Evolutionary conservation across 2,329 filamentous ascomycete species (phyloP).

Genomic region (Trichoderma semiorbis): DNA sequence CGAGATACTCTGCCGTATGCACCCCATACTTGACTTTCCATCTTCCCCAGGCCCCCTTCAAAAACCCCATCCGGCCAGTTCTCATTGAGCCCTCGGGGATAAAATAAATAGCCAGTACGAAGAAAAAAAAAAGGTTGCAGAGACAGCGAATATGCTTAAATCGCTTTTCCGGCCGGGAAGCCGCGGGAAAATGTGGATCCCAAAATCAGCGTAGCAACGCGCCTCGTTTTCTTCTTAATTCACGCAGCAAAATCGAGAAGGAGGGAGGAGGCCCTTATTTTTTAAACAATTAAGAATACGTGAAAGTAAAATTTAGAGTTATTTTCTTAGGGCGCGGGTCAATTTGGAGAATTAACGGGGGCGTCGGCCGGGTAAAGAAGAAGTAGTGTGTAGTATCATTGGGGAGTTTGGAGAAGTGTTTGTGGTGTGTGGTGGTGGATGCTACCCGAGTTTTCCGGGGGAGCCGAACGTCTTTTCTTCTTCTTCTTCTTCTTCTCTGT

Average conservation of each 20-base stretch:
- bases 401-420: not conserved
- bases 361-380: not conserved
- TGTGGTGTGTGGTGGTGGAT: not conserved
- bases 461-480: not conserved
- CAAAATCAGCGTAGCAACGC: not conserved
- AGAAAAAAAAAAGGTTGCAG: not conserved
- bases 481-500: not conserved
- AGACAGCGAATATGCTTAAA: not conserved
- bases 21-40: not conserved
- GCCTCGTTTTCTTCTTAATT: not conserved
- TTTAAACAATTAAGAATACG: not conserved
- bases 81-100: not conserved
- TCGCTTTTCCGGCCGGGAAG: not conserved
- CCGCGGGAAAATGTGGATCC: slow-evolving; percentile 1
- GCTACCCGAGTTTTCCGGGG: not conserved
- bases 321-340: not conserved
- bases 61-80: not conserved
- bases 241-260: not conserved
- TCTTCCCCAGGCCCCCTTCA: not conserved
- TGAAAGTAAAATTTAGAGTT: slow-evolving; percentile 4
- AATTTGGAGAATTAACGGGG: not conserved
- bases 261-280: not conserved
- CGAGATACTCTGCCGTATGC: not conserved
- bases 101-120: no score
- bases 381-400: not conserved